Percentiles rank a stretch among this genome's conserved stretches.
phyloP scores from a whole-genome alignment of 805 yeast genomes.

The Saccharomycopsis capsularis region DNA sequence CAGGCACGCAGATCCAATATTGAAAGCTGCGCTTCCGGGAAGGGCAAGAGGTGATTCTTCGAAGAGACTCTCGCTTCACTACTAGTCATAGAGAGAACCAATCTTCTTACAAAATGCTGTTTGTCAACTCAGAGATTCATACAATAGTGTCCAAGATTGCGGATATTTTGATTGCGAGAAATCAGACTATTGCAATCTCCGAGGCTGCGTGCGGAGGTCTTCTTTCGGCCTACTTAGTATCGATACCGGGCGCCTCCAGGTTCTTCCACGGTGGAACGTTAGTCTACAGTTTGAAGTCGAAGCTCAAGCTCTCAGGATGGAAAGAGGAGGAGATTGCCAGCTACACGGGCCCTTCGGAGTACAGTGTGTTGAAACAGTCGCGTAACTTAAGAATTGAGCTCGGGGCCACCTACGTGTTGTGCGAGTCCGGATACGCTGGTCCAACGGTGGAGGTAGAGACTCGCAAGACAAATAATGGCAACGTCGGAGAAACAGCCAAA shows the following conservation, averaged over 20 bases:
- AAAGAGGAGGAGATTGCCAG: conserved; percentile 55
- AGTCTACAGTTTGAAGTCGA: conserved; percentile 68
- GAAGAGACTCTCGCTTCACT: too few relatives aligned
- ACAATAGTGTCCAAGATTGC: conserved; percentile 53
- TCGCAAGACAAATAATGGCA: conserved; percentile 25
- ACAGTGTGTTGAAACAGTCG: conserved; percentile 69
- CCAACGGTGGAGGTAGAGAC: conserved; percentile 39
- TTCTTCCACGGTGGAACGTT: conserved; percentile 82
- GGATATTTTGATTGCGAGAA: conserved; percentile 40
- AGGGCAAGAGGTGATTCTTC: too few relatives aligned
- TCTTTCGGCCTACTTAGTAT: conserved; percentile 69
- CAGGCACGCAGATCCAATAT: too few relatives aligned
- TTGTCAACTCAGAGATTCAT: conserved; percentile 1
- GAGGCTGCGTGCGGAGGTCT: conserved; percentile 92
- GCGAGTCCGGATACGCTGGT: conserved; percentile 88
- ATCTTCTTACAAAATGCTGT: conserved; percentile 12
- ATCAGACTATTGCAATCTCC: conserved; percentile 68
- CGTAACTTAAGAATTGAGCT: conserved; percentile 72
- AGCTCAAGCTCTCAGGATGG: conserved; percentile 77
- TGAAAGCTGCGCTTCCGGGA: too few relatives aligned
- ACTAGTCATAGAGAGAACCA: too few relatives aligned
- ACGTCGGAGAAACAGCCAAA: conserved; percentile 18
- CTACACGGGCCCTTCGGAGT: conserved; percentile 78
- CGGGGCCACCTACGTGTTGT: conserved; percentile 74
- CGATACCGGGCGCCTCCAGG: conserved; percentile 78